phyloP scores from a whole-genome alignment of 805 yeast genomes.

The Teunomyces aglyptinius region DNA sequence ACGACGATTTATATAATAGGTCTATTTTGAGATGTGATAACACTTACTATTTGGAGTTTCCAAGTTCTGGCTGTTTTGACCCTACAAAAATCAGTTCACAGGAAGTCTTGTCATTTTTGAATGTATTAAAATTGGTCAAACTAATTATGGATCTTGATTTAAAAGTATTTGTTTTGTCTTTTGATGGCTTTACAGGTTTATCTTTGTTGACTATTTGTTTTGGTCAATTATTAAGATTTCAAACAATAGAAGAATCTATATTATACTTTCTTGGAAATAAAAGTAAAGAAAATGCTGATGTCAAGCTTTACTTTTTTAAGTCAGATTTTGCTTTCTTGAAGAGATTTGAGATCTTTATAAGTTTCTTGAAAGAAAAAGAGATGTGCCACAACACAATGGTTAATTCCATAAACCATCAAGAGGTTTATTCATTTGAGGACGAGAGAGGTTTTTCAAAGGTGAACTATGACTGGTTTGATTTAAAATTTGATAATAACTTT shows the following conservation, averaged over 20 bases:
- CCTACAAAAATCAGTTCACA: slow-evolving; percentile 19
- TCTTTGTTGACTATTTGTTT: slow-evolving; percentile 20
- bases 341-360: slow-evolving; percentile 29
- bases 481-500: slow-evolving; percentile 31
- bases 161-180: slow-evolving; percentile 30
- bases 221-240: slow-evolving; percentile 14
- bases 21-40: slow-evolving; percentile 1
- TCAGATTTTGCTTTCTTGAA: slow-evolving; percentile 29
- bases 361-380: slow-evolving; percentile 18
- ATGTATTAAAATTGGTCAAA: slow-evolving; percentile 28
- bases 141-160: slow-evolving; percentile 14
- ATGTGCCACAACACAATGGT: slow-evolving; percentile 1
- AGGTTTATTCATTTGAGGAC: slow-evolving; percentile 7
- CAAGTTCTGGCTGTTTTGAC: slow-evolving; percentile 26
- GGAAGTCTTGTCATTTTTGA: slow-evolving; percentile 27
- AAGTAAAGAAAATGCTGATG: slow-evolving; percentile 4
- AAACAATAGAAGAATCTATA: slow-evolving; percentile 25
- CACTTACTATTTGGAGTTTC: slow-evolving; percentile 31
- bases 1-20: slow-evolving; percentile 8
- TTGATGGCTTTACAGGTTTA: slow-evolving; percentile 40
- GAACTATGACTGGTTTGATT: slow-evolving; percentile 34
- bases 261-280: slow-evolving; percentile 14
- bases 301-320: slow-evolving; percentile 30
- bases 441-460: not conserved
- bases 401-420: slow-evolving; percentile 4